phyloP scores from a whole-genome alignment of 768 basidiomycete species.

The Tubosaeta sp. region DNA sequence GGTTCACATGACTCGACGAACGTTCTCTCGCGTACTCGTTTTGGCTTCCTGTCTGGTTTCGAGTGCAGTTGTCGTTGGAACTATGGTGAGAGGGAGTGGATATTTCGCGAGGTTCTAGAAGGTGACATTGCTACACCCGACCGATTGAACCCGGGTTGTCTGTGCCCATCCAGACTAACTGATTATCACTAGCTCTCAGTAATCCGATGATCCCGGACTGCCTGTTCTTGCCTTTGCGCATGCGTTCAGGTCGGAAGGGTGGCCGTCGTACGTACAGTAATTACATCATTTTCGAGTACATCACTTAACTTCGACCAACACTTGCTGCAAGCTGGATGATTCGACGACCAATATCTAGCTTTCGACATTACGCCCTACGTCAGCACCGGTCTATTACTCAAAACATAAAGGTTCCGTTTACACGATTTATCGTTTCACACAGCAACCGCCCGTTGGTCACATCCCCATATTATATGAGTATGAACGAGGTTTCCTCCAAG shows the following conservation, averaged over 20 bases:
- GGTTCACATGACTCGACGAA: not conserved
- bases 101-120: too few species aligned
- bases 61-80: too few species aligned
- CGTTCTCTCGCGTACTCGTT: not conserved
- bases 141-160: too few species aligned
- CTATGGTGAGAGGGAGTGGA: too few species aligned
- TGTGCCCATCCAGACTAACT: too few species aligned
- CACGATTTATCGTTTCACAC: not conserved
- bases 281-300: too few species aligned
- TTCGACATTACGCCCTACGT: not conserved
- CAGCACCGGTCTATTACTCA: not conserved
- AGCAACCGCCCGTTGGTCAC: constrained; percentile 2
- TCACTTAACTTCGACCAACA: not conserved
- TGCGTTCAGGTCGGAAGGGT: too few species aligned
- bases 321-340: not conserved
- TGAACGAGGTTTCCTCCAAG: constrained; percentile 2
- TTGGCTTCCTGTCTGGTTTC: not conserved
- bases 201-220: too few species aligned
- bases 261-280: too few species aligned
- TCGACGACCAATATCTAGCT: not conserved
- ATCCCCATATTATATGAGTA: not conserved
- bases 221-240: too few species aligned
- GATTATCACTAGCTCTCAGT: too few species aligned
- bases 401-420: not conserved
- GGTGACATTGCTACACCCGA: too few species aligned